A percentile compares a stretch with the other conserved stretches of the same genome.
Evolutionary conservation across 2,329 filamentous ascomycete species (phyloP).

Genomic region (Aspergillus quadricinctus): DNA sequence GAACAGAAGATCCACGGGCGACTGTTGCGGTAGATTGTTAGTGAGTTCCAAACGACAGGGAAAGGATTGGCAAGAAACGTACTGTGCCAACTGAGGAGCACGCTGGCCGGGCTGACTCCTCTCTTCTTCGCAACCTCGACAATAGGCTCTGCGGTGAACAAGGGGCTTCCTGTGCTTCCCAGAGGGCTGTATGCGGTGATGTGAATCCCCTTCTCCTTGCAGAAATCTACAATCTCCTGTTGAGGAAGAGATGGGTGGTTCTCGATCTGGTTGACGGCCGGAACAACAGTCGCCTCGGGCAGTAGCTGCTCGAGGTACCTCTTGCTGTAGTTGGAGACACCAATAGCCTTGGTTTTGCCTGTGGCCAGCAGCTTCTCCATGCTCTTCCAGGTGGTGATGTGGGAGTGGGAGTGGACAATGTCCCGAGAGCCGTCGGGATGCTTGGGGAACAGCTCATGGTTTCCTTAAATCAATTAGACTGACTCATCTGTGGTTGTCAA

Average conservation of each 20-base stretch:
- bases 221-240: conserved; percentile 49
- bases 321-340: conserved; percentile 56
- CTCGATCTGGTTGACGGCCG: conserved; percentile 77
- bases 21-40: conserved; percentile 18
- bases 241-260: conserved; percentile 67
- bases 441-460: conserved; percentile 60
- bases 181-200: conserved; percentile 50
- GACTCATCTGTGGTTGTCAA: background rate
- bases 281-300: conserved; percentile 55
- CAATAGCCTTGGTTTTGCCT: conserved; percentile 55
- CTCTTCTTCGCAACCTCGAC: conserved; percentile 40
- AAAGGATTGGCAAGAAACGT: conserved; percentile 11
- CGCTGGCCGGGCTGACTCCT: conserved; percentile 34
- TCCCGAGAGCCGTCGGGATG: conserved; percentile 69
- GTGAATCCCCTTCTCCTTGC: conserved; percentile 47
- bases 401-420: conserved; percentile 63
- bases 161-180: conserved; percentile 40
- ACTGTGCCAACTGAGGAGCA: conserved; percentile 44
- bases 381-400: conserved; percentile 71
- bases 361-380: conserved; percentile 56
- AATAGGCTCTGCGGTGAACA: conserved; percentile 40
- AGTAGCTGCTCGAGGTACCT: conserved; percentile 53
- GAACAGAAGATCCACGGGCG: conserved; percentile 37
- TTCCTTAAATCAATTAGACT: conserved; percentile 19
- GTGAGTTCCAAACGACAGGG: background rate